Evolutionary conservation across 2,329 filamentous ascomycete species (phyloP).

Genomic region (Leptographium radiaticola): DNA sequence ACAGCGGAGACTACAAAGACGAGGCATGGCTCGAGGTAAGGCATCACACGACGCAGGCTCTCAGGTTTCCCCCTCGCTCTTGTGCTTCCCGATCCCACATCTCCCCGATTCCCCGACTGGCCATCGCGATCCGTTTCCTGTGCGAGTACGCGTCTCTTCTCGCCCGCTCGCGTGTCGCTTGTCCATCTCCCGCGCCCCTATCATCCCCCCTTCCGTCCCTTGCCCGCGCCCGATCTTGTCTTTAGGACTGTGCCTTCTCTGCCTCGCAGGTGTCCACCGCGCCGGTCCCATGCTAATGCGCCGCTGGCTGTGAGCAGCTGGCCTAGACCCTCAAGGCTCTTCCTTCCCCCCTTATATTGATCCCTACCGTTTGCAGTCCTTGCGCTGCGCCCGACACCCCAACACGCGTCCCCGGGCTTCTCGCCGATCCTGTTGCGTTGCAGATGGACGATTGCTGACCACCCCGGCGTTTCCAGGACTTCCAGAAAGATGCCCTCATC

Average conservation of each 20-base stretch:
- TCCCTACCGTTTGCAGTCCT: constrained; percentile 4
- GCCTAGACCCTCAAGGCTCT: constrained; percentile 11
- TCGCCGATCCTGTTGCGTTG: not conserved
- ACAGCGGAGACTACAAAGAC: constrained; percentile 40
- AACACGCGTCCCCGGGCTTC: not conserved
- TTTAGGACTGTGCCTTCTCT: not conserved
- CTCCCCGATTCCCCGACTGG: not conserved
- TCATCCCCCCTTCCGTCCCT: not conserved
- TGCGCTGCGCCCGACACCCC: constrained; percentile 11
- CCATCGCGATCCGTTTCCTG: not conserved
- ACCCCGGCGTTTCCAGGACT: constrained; percentile 46
- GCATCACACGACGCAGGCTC: constrained; percentile 19
- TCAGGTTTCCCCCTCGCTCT: constrained; percentile 5
- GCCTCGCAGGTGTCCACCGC: not conserved
- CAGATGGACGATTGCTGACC: constrained; percentile 17
- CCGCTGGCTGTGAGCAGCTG: constrained; percentile 11
- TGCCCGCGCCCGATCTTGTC: not conserved
- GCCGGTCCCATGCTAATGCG: constrained; percentile 6
- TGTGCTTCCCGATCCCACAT: not conserved
- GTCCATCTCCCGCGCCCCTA: not conserved
- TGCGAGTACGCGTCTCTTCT: not conserved
- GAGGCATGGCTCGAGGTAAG: constrained; percentile 55
- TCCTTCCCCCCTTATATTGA: constrained; percentile 9
- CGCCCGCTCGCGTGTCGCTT: not conserved
- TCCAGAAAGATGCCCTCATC: constrained; percentile 91